Percentiles rank a stretch among this genome's conserved stretches.
Conservation (phyloP, 306 rosid species). For the Glycine tomentella region DNA sequence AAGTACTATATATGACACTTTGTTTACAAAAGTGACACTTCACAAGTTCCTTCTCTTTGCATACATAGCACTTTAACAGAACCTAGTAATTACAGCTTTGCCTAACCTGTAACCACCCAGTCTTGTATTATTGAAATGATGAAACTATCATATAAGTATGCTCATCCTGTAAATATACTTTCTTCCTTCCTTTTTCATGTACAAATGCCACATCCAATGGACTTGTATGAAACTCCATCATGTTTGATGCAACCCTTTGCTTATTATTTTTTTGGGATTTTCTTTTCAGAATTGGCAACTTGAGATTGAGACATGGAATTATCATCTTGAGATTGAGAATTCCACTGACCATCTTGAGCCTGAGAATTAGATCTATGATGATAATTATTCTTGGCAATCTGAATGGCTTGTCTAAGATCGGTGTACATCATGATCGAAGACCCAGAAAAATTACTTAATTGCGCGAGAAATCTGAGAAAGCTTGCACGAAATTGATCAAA, state of each 20-base stretch:
- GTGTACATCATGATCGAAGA: slow-evolving; percentile 66
- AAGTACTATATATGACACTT: slow-evolving; percentile 41
- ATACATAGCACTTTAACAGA: slow-evolving; percentile 31
- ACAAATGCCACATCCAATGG: slow-evolving; percentile 50
- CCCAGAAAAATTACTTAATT: slow-evolving; percentile 62
- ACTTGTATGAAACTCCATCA: slow-evolving; percentile 40
- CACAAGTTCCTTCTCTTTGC: slow-evolving; percentile 51
- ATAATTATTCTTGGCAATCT: slow-evolving; percentile 45
- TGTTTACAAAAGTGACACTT: slow-evolving; percentile 50
- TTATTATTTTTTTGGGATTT: not conserved
- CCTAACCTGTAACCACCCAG: slow-evolving; percentile 25
- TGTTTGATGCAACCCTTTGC: slow-evolving; percentile 15
- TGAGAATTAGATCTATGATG: slow-evolving; percentile 42
- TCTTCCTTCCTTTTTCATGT: slow-evolving; percentile 46
- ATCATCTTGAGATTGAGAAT: slow-evolving; percentile 50
- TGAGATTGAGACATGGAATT: slow-evolving; percentile 52
- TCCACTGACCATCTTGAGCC: slow-evolving; percentile 43
- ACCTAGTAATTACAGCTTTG: slow-evolving; percentile 41
- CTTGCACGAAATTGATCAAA: slow-evolving; percentile 65
- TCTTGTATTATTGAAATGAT: slow-evolving; percentile 41
- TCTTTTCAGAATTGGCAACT: slow-evolving; percentile 36
- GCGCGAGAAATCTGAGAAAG: slow-evolving; percentile 60
- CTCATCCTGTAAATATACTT: slow-evolving; percentile 7
- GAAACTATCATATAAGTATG: slow-evolving; percentile 34
- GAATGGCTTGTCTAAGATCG: slow-evolving; percentile 60